Percentiles rank a stretch among this genome's conserved stretches.
Evolutionary conservation across 2,329 filamentous ascomycete genomes (phyloP).

Genomic region (Diaporthe caulivora): DNA sequence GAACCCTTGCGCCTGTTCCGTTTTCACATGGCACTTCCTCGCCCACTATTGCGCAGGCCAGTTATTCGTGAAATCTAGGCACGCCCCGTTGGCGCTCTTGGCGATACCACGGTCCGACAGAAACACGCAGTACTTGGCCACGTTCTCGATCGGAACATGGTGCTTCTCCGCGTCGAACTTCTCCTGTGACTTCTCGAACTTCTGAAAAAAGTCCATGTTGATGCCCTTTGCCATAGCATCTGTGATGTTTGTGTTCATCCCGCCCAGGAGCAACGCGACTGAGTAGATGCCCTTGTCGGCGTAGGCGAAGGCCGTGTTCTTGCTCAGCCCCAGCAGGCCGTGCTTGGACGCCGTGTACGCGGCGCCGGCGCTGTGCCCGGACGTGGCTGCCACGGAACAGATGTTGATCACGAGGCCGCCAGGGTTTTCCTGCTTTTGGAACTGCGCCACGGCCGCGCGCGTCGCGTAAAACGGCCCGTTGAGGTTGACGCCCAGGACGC

Average conservation of each 20-base stretch:
- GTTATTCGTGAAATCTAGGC: slow-evolving; percentile 51
- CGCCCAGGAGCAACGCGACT: slow-evolving; percentile 64
- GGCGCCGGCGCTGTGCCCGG: slow-evolving; percentile 55
- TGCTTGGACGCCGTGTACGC: slow-evolving; percentile 61
- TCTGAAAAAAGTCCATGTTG: slow-evolving; percentile 50
- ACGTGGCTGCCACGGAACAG: slow-evolving; percentile 50
- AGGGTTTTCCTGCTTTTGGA: slow-evolving; percentile 45
- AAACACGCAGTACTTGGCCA: slow-evolving; percentile 55
- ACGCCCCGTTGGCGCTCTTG: slow-evolving; percentile 49
- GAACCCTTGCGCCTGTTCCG: not conserved
- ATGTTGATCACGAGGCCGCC: slow-evolving; percentile 59
- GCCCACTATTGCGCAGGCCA: slow-evolving; percentile 49
- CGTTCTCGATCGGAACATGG: slow-evolving; percentile 49
- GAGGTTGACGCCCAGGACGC: slow-evolving; percentile 56
- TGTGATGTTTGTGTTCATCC: slow-evolving; percentile 68
- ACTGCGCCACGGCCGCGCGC: slow-evolving; percentile 55
- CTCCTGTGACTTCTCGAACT: slow-evolving; percentile 45
- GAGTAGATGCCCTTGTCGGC: slow-evolving; percentile 64
- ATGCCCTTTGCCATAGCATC: slow-evolving; percentile 55
- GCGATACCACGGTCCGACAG: slow-evolving; percentile 51
- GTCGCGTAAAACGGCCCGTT: slow-evolving; percentile 59
- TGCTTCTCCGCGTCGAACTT: slow-evolving; percentile 48
- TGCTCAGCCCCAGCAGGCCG: slow-evolving; percentile 57
- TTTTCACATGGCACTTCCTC: not conserved
- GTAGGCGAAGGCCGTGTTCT: slow-evolving; percentile 70